Percentiles rank a stretch among this genome's conserved stretches.
phyloP scores from a whole-genome alignment of 2,329 filamentous ascomycete genomes.

The Monilinia laxa region DNA sequence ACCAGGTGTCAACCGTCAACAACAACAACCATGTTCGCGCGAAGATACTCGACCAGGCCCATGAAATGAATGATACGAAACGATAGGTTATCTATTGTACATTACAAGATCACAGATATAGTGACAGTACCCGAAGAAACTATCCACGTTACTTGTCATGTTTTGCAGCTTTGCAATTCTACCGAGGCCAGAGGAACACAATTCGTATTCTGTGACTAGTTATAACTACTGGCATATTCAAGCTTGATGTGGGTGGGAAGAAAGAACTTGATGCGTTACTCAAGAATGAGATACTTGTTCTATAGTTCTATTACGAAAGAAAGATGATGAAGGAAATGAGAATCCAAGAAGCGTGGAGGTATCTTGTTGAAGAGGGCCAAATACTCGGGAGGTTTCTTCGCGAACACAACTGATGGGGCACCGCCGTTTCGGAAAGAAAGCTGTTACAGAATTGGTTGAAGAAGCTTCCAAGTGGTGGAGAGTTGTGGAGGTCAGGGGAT shows the following conservation, averaged over 20 bases:
- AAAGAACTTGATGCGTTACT: neutral
- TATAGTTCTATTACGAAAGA: neutral
- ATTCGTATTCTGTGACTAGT: neutral
- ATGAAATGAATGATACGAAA: conserved; percentile 9
- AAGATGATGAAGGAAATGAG: too few relatives aligned
- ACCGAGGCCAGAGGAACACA: neutral
- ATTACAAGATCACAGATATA: neutral
- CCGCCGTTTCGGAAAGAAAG: neutral
- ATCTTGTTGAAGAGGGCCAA: neutral
- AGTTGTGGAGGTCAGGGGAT: neutral
- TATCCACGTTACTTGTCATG: neutral
- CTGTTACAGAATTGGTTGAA: neutral
- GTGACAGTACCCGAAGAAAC: neutral
- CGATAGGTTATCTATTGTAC: neutral
- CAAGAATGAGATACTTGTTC: neutral
- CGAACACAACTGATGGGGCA: conserved; percentile 6
- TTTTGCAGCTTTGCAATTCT: neutral
- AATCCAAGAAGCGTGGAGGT: neutral
- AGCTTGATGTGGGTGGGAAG: neutral
- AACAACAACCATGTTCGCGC: neutral
- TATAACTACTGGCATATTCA: neutral
- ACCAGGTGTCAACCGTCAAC: neutral
- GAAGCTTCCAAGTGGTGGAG: conserved; percentile 5
- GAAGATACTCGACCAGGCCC: conserved; percentile 3
- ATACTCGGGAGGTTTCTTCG: neutral